Evolutionary conservation across 176 grass and related monocot species (phyloP).

Genomic region (Carex kokanica): DNA sequence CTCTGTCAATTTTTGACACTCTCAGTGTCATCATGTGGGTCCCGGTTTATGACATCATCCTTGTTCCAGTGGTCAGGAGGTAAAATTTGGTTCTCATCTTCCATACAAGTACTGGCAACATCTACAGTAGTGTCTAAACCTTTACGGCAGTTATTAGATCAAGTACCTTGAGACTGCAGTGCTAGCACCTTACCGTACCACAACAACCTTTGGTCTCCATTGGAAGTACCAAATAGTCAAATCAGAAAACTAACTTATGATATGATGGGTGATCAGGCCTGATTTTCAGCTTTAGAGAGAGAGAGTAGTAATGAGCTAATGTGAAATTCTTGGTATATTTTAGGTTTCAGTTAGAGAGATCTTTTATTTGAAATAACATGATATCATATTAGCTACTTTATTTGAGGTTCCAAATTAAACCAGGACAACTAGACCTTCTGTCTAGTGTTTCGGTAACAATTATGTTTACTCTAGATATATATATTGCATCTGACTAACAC

Average conservation of each 20-base stretch:
- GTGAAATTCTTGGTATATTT: background rate
- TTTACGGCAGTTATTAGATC: background rate
- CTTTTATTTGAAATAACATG: constrained; percentile 3
- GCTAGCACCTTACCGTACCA: background rate
- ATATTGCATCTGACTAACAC: background rate
- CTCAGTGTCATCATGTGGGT: constrained; percentile 82
- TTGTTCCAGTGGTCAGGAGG: constrained; percentile 46
- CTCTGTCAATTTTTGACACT: constrained; percentile 73
- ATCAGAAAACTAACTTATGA: background rate
- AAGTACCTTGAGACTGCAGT: background rate
- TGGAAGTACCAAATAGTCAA: constrained; percentile 2
- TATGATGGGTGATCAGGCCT: background rate
- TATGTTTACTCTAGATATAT: constrained; percentile 6
- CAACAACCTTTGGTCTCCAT: background rate
- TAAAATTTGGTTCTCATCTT: background rate
- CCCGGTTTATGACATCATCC: constrained; percentile 58
- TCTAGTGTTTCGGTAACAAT: background rate
- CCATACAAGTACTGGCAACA: background rate
- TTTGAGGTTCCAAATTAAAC: constrained; percentile 14
- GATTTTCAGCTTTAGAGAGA: background rate
- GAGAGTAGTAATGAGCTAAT: background rate
- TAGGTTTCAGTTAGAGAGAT: constrained; percentile 8
- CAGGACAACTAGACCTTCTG: background rate
- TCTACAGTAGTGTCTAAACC: background rate
- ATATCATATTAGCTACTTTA: background rate